Percentiles rank a stretch among this genome's conserved stretches.
These are phyloP conservation scores for Aureobasidium subglaciale DNA, from an alignment of 2,329 filamentous ascomycete species.

Conservation along the genomic window DNA sequence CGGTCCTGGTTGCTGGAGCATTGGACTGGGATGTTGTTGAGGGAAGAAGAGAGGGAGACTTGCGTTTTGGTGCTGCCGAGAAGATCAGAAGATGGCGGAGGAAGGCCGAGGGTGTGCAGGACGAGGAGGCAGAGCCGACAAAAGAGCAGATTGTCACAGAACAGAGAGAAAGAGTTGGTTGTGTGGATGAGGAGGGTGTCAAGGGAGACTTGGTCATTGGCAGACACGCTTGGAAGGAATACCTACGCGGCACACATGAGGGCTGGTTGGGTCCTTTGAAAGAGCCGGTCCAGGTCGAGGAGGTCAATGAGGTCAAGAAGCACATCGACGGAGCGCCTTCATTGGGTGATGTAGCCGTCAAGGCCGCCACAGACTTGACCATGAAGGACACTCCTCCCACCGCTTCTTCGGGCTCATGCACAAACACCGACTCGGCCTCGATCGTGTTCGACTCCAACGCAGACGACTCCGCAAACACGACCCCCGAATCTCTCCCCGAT, in stretches of 20 bases:
- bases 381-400: conserved; percentile 6
- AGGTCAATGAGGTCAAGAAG: conserved; percentile 8
- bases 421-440: conserved; percentile 11
- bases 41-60: conserved; percentile 84
- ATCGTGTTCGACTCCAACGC: conserved; percentile 19
- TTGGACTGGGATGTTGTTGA: conserved; percentile 96
- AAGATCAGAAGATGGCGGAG: conserved; percentile 63
- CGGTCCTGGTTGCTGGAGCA: conserved; percentile 78
- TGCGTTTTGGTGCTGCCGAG: conserved; percentile 79
- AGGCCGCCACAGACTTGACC: conserved; percentile 19
- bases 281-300: conserved; percentile 39
- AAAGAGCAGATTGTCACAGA: conserved; percentile 51
- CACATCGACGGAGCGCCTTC: conserved; percentile 21
- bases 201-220: conserved; percentile 84
- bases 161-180: conserved; percentile 58
- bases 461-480: neutral
- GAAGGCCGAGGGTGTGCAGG: conserved; percentile 51
- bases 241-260: conserved; percentile 85
- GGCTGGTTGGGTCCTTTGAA: conserved; percentile 88
- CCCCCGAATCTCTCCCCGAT: conserved; percentile 18
- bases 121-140: conserved; percentile 47
- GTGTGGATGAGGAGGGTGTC: conserved; percentile 64
- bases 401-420: conserved; percentile 27
- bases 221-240: conserved; percentile 94
- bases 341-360: conserved; percentile 24